Evolutionary conservation across 192 early-diverging fungal genomes (phyloP).

Genomic region (Backusella circina): DNA sequence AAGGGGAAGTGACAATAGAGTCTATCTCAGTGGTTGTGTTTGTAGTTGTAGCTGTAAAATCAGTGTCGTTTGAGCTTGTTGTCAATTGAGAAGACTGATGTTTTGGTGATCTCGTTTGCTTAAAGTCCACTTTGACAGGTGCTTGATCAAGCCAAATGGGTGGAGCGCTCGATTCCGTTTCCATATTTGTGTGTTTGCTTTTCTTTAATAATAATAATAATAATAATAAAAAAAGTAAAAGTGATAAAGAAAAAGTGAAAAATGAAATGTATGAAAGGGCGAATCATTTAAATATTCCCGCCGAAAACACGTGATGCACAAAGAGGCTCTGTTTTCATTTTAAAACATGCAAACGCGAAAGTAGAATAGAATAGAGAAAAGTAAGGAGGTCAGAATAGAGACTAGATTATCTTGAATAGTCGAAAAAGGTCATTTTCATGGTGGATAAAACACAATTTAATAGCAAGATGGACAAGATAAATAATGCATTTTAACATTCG

Average conservation of each 20-base stretch:
- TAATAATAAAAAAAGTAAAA: neutral
- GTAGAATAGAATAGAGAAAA: neutral
- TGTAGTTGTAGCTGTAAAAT: neutral
- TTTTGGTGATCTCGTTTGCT: neutral
- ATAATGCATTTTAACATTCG: too few relatives aligned
- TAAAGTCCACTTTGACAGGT: neutral
- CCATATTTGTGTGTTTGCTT: neutral
- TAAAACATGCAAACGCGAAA: neutral
- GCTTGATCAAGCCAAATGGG: neutral
- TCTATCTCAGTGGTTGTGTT: neutral
- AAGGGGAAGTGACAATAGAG: neutral
- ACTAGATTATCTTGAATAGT: neutral
- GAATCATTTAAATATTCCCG: constrained; percentile 1
- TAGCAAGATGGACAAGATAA: too few relatives aligned
- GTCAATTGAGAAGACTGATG: neutral
- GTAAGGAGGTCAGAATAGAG: neutral
- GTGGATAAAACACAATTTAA: neutral
- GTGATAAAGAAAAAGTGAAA: neutral
- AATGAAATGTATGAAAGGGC: neutral
- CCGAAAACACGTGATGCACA: neutral
- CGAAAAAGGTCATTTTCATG: neutral
- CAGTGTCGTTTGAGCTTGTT: neutral
- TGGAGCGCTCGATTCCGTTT: neutral
- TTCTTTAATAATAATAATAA: neutral
- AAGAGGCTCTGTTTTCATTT: neutral